Percentiles rank a stretch among this genome's conserved stretches.
These are phyloP conservation scores for Mycogone perniciosa DNA, from an alignment of 2,329 filamentous ascomycete genomes.

Conservation along the genomic window DNA sequence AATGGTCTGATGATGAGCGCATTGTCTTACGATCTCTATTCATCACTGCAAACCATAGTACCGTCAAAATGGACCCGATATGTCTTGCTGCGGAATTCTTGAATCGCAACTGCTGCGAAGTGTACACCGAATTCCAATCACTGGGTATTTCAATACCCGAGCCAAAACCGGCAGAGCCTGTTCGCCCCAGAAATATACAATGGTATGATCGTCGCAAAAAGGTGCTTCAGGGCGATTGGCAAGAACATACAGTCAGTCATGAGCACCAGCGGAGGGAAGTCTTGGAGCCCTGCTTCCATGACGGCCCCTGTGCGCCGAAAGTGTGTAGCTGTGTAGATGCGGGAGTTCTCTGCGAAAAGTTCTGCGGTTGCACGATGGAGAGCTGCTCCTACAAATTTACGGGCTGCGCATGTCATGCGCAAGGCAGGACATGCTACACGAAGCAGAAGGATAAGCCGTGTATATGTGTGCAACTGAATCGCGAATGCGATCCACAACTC, in stretches of 20 bases:
- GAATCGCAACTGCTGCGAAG: constrained; percentile 47
- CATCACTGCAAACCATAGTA: constrained; percentile 35
- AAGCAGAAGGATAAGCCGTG: constrained; percentile 56
- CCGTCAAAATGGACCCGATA: constrained; percentile 35
- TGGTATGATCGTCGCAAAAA: constrained; percentile 55
- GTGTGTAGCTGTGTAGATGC: constrained; percentile 58
- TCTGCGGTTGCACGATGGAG: constrained; percentile 57
- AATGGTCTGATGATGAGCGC: constrained; percentile 45
- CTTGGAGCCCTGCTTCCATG: constrained; percentile 62
- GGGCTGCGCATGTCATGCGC: constrained; percentile 56
- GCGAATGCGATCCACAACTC: constrained; percentile 74
- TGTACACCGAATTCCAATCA: constrained; percentile 30
- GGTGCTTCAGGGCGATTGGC: constrained; percentile 47
- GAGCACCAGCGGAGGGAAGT: constrained; percentile 51
- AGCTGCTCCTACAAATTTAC: constrained; percentile 58
- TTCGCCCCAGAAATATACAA: constrained; percentile 38
- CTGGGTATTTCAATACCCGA: constrained; percentile 22
- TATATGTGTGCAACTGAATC: constrained; percentile 63
- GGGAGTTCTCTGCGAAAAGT: constrained; percentile 64
- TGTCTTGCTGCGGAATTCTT: constrained; percentile 46
- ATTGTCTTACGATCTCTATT: constrained; percentile 43
- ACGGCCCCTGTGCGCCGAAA: constrained; percentile 55
- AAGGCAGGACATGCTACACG: constrained; percentile 52
- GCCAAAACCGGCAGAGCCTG: constrained; percentile 22
- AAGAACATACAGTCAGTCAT: constrained; percentile 48